A percentile compares a stretch with the other conserved stretches of the same genome.
phyloP scores from a whole-genome alignment of 2,329 filamentous ascomycete genomes.

The Talaromyces sp. region DNA sequence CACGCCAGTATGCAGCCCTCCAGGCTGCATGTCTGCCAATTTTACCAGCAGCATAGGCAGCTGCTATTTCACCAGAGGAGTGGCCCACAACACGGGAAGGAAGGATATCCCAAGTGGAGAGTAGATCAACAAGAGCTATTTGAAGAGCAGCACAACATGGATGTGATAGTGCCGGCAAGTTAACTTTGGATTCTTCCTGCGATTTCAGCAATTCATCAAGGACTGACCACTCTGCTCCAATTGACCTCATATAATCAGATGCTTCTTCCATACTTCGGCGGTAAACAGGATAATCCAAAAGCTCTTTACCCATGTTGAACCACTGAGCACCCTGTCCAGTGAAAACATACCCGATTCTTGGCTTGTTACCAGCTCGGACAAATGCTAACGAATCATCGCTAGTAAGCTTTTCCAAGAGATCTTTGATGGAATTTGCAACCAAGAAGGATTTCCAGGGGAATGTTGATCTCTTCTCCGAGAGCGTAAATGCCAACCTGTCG shows the following conservation, averaged over 20 bases:
- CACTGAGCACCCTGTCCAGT: conserved; percentile 20
- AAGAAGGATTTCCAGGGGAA: conserved; percentile 19
- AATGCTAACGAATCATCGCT: conserved; percentile 18
- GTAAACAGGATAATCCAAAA: conserved; percentile 21
- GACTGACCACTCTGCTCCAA: conserved; percentile 27
- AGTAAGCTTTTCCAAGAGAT: conserved; percentile 19
- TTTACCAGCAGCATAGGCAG: conserved; percentile 46
- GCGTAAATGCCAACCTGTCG: conserved; percentile 25
- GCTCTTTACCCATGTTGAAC: conserved; percentile 20
- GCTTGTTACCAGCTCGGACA: conserved; percentile 12
- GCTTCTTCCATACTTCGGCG: conserved; percentile 23
- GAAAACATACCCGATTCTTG: conserved; percentile 16
- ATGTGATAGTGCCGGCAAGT: conserved; percentile 28
- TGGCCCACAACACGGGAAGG: conserved; percentile 29
- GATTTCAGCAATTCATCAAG: conserved; percentile 27
- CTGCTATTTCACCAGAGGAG: conserved; percentile 39
- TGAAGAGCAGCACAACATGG: conserved; percentile 31
- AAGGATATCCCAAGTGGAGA: conserved; percentile 25
- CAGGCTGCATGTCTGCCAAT: conserved; percentile 28
- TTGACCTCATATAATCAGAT: conserved; percentile 23
- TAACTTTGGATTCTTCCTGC: conserved; percentile 22
- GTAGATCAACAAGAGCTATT: conserved; percentile 30
- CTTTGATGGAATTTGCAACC: conserved; percentile 20
- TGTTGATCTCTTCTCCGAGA: conserved; percentile 20
- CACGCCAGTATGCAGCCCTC: conserved; percentile 30